Conservation (phyloP, 108 stramenopile genomes). For the Skeletonema costatum region DNA sequence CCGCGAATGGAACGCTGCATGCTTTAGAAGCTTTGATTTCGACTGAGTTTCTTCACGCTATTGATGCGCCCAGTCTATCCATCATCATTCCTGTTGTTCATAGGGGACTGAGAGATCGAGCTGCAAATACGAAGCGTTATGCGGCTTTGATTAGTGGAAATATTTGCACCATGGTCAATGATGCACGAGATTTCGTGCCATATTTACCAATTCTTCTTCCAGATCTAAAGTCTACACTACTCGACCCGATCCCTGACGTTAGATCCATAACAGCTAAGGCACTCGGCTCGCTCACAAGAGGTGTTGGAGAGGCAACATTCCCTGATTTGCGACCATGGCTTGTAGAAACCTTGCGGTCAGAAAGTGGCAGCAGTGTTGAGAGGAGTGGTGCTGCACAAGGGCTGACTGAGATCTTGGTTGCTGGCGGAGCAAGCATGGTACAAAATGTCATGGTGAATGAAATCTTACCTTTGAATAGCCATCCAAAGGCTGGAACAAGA, state of each 20-base stretch:
- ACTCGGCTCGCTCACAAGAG: conserved; percentile 89
- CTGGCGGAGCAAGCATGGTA: conserved; percentile 69
- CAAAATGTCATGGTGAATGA: conserved; percentile 84
- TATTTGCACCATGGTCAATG: conserved; percentile 96
- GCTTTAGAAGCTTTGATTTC: conserved; percentile 88
- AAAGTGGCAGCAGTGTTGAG: conserved; percentile 87
- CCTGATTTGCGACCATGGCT: conserved; percentile 96
- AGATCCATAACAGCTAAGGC: conserved; percentile 89
- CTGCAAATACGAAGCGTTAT: conserved; percentile 93
- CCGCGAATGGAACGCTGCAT: conserved; percentile 68
- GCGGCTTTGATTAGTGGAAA: conserved; percentile 98
- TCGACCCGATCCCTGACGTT: conserved; percentile 98
- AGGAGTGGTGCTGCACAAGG: conserved; percentile 98
- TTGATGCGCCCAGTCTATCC: conserved; percentile 98
- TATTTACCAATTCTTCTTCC: conserved; percentile 93
- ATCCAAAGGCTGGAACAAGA: conserved; percentile 88
- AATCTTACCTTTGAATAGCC: conserved; percentile 86
- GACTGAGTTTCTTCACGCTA: conserved; percentile 96
- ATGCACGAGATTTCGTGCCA: conserved; percentile 92
- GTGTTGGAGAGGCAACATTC: conserved; percentile 91
- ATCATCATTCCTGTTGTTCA: conserved; percentile 96
- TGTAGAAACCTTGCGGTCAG: conserved; percentile 80
- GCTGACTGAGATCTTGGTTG: conserved; percentile 89
- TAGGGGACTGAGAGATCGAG: conserved; percentile 94
- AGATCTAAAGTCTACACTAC: conserved; percentile 84